phyloP scores from a whole-genome alignment of 108 stramenopile genomes.

The Cylindrotheca closterium region DNA sequence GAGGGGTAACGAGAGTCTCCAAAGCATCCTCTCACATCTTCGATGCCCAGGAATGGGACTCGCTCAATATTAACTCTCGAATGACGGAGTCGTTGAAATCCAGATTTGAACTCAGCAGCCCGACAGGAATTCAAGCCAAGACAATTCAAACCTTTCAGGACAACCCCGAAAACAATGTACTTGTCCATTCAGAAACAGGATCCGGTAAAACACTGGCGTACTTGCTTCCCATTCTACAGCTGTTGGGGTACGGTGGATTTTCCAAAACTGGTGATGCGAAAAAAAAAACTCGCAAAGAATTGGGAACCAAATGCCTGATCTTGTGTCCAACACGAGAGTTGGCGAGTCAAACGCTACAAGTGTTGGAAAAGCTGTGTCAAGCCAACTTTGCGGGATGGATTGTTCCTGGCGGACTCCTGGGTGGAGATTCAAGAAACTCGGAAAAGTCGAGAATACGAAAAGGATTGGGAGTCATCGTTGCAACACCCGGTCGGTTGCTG shows the following conservation, averaged over 20 bases:
- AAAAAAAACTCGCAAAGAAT: conserved; percentile 23
- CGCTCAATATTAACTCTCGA: conserved; percentile 39
- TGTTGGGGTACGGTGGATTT: conserved; percentile 30
- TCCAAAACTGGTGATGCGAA: background rate
- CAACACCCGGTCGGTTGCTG: conserved; percentile 95
- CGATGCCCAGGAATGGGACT: conserved; percentile 32
- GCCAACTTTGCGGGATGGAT: conserved; percentile 80
- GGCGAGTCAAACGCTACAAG: conserved; percentile 73
- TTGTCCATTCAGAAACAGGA: conserved; percentile 92
- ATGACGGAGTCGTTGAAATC: conserved; percentile 44
- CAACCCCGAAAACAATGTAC: conserved; percentile 50
- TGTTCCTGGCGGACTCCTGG: conserved; percentile 85
- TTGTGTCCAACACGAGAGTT: conserved; percentile 95
- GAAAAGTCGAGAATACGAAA: conserved; percentile 96
- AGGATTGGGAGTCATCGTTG: conserved; percentile 90
- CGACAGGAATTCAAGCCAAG: conserved; percentile 71
- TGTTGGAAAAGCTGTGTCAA: conserved; percentile 54
- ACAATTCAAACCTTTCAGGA: conserved; percentile 35
- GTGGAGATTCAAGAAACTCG: conserved; percentile 92
- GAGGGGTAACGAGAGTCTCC: conserved; percentile 29
- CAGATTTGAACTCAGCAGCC: conserved; percentile 46
- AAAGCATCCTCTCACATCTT: conserved; percentile 45
- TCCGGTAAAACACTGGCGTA: conserved; percentile 90
- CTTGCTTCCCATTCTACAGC: conserved; percentile 74
- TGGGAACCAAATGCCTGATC: conserved; percentile 73